These are phyloP conservation scores for Zymoseptoria ardabiliae DNA, from an alignment of 2,329 filamentous ascomycete species.

Conservation along the genomic window DNA sequence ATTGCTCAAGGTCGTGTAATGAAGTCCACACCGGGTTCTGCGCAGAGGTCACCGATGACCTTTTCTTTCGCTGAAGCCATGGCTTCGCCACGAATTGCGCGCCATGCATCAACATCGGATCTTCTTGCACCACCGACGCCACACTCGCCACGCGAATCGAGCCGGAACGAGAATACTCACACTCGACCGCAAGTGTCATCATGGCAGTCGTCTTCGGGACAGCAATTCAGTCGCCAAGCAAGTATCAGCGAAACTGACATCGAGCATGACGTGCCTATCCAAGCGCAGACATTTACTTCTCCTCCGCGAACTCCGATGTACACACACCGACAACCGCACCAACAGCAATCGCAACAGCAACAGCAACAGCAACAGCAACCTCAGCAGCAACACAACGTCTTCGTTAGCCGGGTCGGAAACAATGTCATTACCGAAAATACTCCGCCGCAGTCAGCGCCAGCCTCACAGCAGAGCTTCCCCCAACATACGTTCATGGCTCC, in stretches of 20 bases:
- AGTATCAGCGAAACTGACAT: constrained; percentile 33
- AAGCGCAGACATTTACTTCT: constrained; percentile 32
- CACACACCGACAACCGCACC: constrained; percentile 18
- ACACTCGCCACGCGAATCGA: constrained; percentile 37
- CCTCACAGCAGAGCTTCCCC: constrained; percentile 42
- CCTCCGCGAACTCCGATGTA: constrained; percentile 41
- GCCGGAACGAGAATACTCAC: constrained; percentile 16
- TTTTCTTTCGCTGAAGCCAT: constrained; percentile 42
- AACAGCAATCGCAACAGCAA: constrained; percentile 13
- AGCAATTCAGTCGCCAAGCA: constrained; percentile 31
- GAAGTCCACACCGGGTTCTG: constrained; percentile 38
- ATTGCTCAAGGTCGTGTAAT: constrained; percentile 39
- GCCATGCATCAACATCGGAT: constrained; percentile 29
- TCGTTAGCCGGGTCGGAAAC: constrained; percentile 26
- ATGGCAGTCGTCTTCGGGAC: constrained; percentile 32
- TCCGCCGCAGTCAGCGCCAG: constrained; percentile 44
- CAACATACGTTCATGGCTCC: constrained; percentile 28
- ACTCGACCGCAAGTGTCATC: constrained; percentile 28
- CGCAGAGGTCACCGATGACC: constrained; percentile 42
- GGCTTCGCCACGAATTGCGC: constrained; percentile 39
- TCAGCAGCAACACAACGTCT: background rate
- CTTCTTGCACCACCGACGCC: constrained; percentile 44
- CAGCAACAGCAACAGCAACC: background rate
- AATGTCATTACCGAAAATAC: constrained; percentile 37
- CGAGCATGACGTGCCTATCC: constrained; percentile 19